Evolutionary conservation across 352 stramenopile genomes (phyloP).

Genomic region (Pythium plurisporium): DNA sequence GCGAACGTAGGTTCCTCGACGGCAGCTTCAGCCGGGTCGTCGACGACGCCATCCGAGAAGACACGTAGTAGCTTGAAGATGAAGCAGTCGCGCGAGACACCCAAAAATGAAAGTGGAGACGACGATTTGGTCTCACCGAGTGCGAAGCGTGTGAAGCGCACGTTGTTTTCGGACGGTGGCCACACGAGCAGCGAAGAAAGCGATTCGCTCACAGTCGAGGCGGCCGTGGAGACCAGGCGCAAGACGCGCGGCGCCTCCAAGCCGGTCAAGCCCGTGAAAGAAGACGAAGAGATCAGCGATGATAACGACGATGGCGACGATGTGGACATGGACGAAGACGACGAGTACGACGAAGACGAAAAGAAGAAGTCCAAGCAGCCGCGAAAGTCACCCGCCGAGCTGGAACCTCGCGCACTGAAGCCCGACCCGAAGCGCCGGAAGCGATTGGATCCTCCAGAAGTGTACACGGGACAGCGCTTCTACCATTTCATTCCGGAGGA

Average conservation of each 20-base stretch:
- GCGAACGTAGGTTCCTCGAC: not conserved
- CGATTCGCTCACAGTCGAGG: conserved; percentile 16
- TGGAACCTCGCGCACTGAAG: conserved; percentile 49
- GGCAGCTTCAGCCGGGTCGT: conserved; percentile 12
- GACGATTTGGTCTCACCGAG: conserved; percentile 15
- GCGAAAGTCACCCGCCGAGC: conserved; percentile 11
- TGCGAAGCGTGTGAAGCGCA: conserved; percentile 53
- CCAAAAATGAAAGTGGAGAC: not conserved
- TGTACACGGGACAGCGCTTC: conserved; percentile 62
- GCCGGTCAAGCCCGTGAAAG: not conserved
- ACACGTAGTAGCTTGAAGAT: conserved; percentile 36
- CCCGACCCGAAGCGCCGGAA: conserved; percentile 43
- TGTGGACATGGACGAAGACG: conserved; percentile 7
- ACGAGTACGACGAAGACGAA: conserved; percentile 11
- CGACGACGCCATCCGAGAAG: conserved; percentile 41
- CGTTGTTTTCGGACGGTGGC: conserved; percentile 52
- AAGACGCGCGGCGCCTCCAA: not conserved
- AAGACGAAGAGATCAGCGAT: conserved; percentile 7
- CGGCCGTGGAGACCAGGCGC: not conserved
- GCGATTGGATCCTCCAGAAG: conserved; percentile 46
- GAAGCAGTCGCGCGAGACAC: conserved; percentile 32
- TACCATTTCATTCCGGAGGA: conserved; percentile 65
- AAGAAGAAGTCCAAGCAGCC: conserved; percentile 4
- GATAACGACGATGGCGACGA: conserved; percentile 1
- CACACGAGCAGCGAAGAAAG: conserved; percentile 59